Evolutionary conservation across 2,329 filamentous ascomycete species (phyloP), one percentile per base, ranked within the genome.

Genomic region (Colletotrichum falcatum): DNA sequence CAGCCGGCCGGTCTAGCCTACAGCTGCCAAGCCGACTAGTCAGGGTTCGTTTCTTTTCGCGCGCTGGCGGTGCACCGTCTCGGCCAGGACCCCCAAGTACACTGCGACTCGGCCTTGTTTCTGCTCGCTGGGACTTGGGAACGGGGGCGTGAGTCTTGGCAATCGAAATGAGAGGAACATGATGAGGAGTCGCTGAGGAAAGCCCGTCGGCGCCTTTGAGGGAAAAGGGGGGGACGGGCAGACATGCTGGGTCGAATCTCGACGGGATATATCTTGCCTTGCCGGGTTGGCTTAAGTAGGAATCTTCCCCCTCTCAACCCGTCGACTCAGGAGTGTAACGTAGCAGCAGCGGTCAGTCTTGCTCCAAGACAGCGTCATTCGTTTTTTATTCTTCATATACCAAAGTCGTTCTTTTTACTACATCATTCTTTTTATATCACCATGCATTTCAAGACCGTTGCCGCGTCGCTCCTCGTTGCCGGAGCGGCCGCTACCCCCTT

Each of bases 361-460:
- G 5, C 12, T 37, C 20, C 51, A 62, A 67, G 67, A 48, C 64
- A 66, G 30, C 48, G 67, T 70, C 67, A 70, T 44, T 70, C 63
- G 49, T 70, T 70, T 49, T 33, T 37, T 6, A 8, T 35, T 35
- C 11, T 35, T 35, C 18, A 62, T 14, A 51, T 55, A 35, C 42
- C 35, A 39, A 61, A 66, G 23, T 46, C 46, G 42, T 49, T 53
- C 59, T 44, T 59, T 65, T 58, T 18, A 4, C 23, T 58, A 33
- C n/a, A n/a, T 46, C 46, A 49, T 49, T 53, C 59, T 44, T 59
- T 65, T 58, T 18, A 4, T n/a, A n/a, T n/a, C n/a, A 55, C n/a
- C 35, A 73, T 73, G 71, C 68, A 67, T 65, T 46, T 65, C 69
- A 65, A 67, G 53, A 65, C 69, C 30, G 53, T 71, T 44, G 53